Base-by-base conservation (phyloP, 1,284 basidiomycete species). In the Fomitopsis betulina region DNA sequence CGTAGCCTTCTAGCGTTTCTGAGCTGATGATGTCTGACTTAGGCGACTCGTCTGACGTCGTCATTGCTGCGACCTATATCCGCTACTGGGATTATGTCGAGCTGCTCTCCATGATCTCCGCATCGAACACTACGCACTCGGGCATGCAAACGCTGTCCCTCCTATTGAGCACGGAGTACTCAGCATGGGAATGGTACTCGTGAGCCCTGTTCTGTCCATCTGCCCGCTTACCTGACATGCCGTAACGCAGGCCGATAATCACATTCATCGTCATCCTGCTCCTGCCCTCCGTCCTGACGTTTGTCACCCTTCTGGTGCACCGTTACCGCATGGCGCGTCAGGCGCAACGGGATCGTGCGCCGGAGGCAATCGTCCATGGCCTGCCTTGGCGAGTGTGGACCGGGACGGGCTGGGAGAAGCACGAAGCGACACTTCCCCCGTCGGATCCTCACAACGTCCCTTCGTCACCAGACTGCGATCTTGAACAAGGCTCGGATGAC, bases 121-220 rank as follows among this genome's bases (percentile, higher is more conserved):
- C 79, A 23, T 91, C 89, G 23, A 90, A 89, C 62, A 91, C 89
- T 7, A 87, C 88, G 21, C 89, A 91, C 65, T 82, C 82, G 37
- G 89, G 87, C 39, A 68, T 91, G 51, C 80, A 77, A 54, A 91
- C 89, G 0, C 78, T 91, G 35, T 88, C 88, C 0, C 73, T 91
- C n/a, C 76, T 88, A 57, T 85, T 91, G 63, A 87, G 82, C n/a
- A 83, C 87, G 6, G 87, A 90, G 62, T 88, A 86, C 65, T 87
- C 87, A 23, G 82, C 85, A 42, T 91, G 89, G 89, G 89, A 91
- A 69, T 92, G 89, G 89, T 91, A 91, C 67, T 91, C 88, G 88
- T 91, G 65, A 67, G 89, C 81, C 51, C 19, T 63, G 37, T 45
- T 61, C 56, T 21, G n/a, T 35, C 1, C 37, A 15, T 45, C 25